Evolutionary conservation across 306 rosid species (phyloP), one percentile per base, ranked within the genome.

Genomic region (Morella rubra): DNA sequence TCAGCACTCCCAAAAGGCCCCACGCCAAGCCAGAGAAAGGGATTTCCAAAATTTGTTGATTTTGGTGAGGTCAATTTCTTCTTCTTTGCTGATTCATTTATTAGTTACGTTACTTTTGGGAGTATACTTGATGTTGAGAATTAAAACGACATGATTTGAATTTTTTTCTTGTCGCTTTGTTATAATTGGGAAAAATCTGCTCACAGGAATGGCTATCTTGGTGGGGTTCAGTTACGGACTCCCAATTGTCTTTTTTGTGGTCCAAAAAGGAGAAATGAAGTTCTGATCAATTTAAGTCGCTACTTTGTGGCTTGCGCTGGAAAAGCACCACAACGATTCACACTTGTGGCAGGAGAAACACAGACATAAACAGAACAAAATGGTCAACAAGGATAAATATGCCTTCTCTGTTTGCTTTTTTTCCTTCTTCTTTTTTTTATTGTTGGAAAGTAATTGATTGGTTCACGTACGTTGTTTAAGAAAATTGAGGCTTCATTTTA

Each of bases 201-300:
- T 66, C 55, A 77, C 84, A 90, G 93, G 91, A 71, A 88, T 87
- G 86, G 76, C 71, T 50, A 51, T 55, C 32, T 84, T 87, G 87
- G 89, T 87, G 64, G 85, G 80, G n/a, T 80, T 90, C 56, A 76
- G 91, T 72, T 90, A 85, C 75, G 86, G 86, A 69, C 84, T 85
- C 70, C 91, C 91, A 11, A 8, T 88, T 52, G 76, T 80, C 80
- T 87, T 88, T 85, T 85, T 88, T 83, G 76, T 70, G 84, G 65
- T 87, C 73, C 85, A 72, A 58, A 75, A 75, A 64, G 90, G 89
- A 49, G 76, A 84, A 77, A 84, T 85, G 87, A 83, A 66, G 71
- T 84, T 87, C 64, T 83, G 37, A 32, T 32, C 37, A 32, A 2
- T 32, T 32, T 32, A 32, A 32, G 37, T 32, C 37, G 37, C 37